Base-by-base conservation (phyloP, 192 early-diverging fungal species). In the Endogone sp. region DNA sequence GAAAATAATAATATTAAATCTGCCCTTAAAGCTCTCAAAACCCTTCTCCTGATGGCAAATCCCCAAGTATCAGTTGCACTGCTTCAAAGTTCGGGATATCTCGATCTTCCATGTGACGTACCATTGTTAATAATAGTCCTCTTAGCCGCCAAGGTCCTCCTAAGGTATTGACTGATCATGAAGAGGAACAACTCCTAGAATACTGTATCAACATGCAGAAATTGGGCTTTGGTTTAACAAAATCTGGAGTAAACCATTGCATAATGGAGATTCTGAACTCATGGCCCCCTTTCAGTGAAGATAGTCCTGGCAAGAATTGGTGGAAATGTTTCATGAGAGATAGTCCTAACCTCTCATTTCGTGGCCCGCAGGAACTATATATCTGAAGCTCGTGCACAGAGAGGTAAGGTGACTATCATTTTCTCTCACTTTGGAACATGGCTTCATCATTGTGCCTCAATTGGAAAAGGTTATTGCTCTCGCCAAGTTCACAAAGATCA, bases 101-200 rank as follows among this genome's bases (percentile, higher is more conserved):
- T 59, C 29, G 56, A 31, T 24, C 56, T 59, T 56, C 27, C n/a
- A 32, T 67, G 20, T 59, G 27, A 57, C 27, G 26, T 67, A 54
- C 66, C 22, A 27, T 67, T 58, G 60, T 59, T 32, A 67, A 67
- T 67, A 67, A 67, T 67, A 32, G 57, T 29, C 56, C 27, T 22
- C 57, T 59, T 22, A 44, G 13, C 13, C 27, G 21, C 60, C 21
- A 22, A 31, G 56, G 55, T 58, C 10, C 56, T 67, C 20, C 10
- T 21, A 67, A 22, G 10, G 56, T 67, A 2, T 27, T 67, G 27
- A 67, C 56, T 58, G 60, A 20, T 1, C 3, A 67, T 58, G 27
- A 67, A 58, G 56, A 67, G 60, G 23, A 16, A 49, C 56, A 67
- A 58, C 56, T 67, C 32, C 23, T 56, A 29, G 56, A 59, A 3